Evolutionary conservation across 2,329 filamentous ascomycete species (phyloP).

Genomic region (Aspergillus quadrilineatus): DNA sequence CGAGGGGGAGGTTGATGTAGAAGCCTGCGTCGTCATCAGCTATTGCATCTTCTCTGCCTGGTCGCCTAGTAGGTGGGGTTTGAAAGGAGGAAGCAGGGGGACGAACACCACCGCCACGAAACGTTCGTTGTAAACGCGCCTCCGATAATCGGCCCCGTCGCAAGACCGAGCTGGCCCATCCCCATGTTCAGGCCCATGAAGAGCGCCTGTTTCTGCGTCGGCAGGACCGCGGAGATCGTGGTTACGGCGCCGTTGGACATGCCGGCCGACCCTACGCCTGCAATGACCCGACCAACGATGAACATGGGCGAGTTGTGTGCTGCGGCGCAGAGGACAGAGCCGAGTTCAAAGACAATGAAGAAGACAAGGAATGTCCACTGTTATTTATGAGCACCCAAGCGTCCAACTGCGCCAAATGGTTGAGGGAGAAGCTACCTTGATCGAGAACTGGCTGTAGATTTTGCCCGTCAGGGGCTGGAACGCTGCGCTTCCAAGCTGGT

Average conservation of each 20-base stretch:
- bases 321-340: slow-evolving; percentile 23
- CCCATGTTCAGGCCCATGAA: background rate
- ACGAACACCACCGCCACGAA: slow-evolving; percentile 4
- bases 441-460: slow-evolving; percentile 5
- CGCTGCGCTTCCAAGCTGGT: slow-evolving; percentile 1
- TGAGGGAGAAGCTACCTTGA: background rate
- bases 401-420: too few species aligned
- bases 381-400: background rate
- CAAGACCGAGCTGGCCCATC: background rate
- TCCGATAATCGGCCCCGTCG: slow-evolving; percentile 24
- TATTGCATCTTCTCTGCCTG: too few species aligned
- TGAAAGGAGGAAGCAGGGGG: background rate
- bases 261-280: slow-evolving; percentile 14
- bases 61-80: too few species aligned
- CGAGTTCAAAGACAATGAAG: slow-evolving; percentile 6
- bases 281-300: slow-evolving; percentile 22
- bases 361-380: slow-evolving; percentile 23
- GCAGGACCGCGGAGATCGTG: background rate
- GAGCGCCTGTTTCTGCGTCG: background rate
- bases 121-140: slow-evolving; percentile 9
- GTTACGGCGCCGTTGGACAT: background rate
- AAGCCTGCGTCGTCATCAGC: slow-evolving; percentile 6
- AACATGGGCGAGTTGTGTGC: slow-evolving; percentile 22
- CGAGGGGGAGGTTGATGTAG: slow-evolving; percentile 17
- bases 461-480: slow-evolving; percentile 4